Evolutionary conservation across 768 basidiomycete genomes (phyloP).

Genomic region (Termitomyces sp.): DNA sequence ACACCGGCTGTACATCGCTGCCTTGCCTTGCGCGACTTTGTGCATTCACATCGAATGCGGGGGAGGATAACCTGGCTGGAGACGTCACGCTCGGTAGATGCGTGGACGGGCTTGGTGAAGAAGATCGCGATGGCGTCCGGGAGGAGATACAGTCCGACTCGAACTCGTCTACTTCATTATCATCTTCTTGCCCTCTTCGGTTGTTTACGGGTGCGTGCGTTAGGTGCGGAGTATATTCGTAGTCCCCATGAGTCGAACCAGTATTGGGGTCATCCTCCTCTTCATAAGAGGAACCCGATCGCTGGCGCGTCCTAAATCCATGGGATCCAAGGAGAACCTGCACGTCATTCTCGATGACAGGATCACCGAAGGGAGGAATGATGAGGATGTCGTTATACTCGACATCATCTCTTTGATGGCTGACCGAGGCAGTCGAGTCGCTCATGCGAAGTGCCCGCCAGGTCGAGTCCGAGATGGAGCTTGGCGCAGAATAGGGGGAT

Average conservation of each 20-base stretch:
- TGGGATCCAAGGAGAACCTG: conserved; percentile 48
- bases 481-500: conserved; percentile 33
- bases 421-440: conserved; percentile 6
- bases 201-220: conserved; percentile 1
- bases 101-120: conserved; percentile 39
- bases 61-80: conserved; percentile 6
- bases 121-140: conserved; percentile 21
- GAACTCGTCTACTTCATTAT: conserved; percentile 43
- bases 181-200: conserved; percentile 20
- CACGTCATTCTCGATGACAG: conserved; percentile 49
- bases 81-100: conserved; percentile 11
- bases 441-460: conserved; percentile 32
- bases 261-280: conserved; percentile 22
- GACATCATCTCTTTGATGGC: conserved; percentile 16
- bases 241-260: conserved; percentile 23
- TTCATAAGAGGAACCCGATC: conserved; percentile 9
- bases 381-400: conserved; percentile 35
- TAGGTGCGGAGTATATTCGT: conserved; percentile 19
- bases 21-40: conserved; percentile 3
- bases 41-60: background rate
- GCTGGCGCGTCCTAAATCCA: conserved; percentile 31
- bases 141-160: conserved; percentile 54
- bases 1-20: conserved; percentile 5
- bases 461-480: conserved; percentile 38
- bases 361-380: conserved; percentile 51